Conservation (phyloP, 2,329 filamentous ascomycete species). For the Ophiostoma novo-ulmi region DNA sequence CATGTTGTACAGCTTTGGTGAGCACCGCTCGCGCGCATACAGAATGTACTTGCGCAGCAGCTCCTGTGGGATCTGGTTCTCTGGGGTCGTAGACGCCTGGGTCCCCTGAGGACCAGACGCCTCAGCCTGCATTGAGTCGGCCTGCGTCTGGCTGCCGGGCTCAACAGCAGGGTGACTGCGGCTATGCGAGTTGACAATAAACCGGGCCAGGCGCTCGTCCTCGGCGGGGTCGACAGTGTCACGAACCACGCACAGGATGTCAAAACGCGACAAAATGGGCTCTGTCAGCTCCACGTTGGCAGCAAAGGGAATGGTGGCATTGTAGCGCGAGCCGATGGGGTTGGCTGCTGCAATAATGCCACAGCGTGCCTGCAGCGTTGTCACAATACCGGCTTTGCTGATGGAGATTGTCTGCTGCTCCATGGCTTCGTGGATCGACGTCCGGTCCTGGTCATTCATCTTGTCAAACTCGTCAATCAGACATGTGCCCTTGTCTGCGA, state of each 20-base stretch:
- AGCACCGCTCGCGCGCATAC: constrained; percentile 83
- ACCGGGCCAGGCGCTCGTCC: constrained; percentile 87
- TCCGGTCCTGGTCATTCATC: constrained; percentile 99
- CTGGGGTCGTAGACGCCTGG: constrained; percentile 33
- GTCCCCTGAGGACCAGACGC: constrained; percentile 32
- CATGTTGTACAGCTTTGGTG: constrained; percentile 92
- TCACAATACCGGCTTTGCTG: constrained; percentile 96
- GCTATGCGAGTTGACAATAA: constrained; percentile 91
- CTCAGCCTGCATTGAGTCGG: constrained; percentile 57
- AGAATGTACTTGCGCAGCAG: constrained; percentile 93
- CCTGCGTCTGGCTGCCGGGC: background rate
- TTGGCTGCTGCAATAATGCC: constrained; percentile 96
- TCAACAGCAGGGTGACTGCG: constrained; percentile 61
- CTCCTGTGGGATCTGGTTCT: constrained; percentile 81
- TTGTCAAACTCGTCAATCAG: constrained; percentile 99
- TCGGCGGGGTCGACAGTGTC: constrained; percentile 90
- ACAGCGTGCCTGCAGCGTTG: constrained; percentile 90
- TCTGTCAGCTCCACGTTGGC: constrained; percentile 96
- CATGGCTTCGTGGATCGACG: constrained; percentile 99
- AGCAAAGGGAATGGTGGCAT: constrained; percentile 90
- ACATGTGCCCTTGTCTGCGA: constrained; percentile 91
- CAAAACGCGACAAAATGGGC: constrained; percentile 95
- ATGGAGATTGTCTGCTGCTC: constrained; percentile 99
- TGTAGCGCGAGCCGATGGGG: constrained; percentile 92
- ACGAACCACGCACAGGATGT: constrained; percentile 91